Evolutionary conservation across 2,329 filamentous ascomycete genomes (phyloP).

Genomic region (Xylaria sp.): DNA sequence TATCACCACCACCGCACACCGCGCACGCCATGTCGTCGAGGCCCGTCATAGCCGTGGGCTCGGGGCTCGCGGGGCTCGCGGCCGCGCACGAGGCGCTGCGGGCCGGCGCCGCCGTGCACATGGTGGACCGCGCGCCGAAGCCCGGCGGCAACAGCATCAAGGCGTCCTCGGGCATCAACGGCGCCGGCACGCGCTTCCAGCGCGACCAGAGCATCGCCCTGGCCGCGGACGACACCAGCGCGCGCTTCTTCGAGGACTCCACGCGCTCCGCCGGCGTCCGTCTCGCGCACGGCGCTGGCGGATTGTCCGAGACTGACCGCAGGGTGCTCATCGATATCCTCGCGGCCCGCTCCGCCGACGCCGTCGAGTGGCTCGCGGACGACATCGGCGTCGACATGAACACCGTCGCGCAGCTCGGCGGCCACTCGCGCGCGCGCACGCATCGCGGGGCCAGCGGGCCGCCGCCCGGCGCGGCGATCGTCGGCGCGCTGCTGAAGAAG

Average conservation of each 20-base stretch:
- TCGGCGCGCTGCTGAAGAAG: constrained; percentile 57
- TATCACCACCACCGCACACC: neutral
- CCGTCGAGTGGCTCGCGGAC: constrained; percentile 62
- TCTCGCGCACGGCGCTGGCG: constrained; percentile 36
- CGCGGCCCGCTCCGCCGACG: constrained; percentile 52
- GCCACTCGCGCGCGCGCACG: constrained; percentile 61
- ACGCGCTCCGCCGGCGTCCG: constrained; percentile 59
- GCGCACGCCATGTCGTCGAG: constrained; percentile 18
- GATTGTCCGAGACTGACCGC: constrained; percentile 40
- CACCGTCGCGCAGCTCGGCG: constrained; percentile 63
- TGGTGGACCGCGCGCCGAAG: constrained; percentile 64
- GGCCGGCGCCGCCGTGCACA: constrained; percentile 56
- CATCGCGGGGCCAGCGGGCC: constrained; percentile 61
- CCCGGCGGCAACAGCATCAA: constrained; percentile 71
- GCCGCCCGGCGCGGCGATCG: constrained; percentile 65
- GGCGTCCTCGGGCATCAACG: constrained; percentile 70
- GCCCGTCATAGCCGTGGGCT: constrained; percentile 65
- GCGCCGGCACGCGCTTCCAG: constrained; percentile 64
- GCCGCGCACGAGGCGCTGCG: constrained; percentile 62
- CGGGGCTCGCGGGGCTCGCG: constrained; percentile 66
- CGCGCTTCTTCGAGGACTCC: constrained; percentile 53
- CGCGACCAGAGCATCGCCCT: constrained; percentile 42
- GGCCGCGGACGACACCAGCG: constrained; percentile 60
- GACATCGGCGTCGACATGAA: constrained; percentile 63
- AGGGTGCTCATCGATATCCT: constrained; percentile 55